Evolutionary conservation across 23 red algal genomes (phyloP), one percentile per base, ranked within the genome.

Genomic region (Gracilaria caudata): DNA sequence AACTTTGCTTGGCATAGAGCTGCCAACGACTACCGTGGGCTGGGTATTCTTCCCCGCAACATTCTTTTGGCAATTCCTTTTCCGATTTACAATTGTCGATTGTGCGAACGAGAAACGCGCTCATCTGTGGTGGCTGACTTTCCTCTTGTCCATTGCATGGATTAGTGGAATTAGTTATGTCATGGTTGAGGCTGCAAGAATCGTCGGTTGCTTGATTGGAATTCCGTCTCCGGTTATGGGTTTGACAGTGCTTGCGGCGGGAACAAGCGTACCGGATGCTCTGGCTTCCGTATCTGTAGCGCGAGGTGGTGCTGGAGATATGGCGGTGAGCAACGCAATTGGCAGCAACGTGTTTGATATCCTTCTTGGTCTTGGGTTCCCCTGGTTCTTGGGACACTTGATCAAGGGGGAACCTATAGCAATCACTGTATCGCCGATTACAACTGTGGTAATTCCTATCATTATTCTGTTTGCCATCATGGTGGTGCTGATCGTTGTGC

Each of bases 331-430:
- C 38, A 93, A 93, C 53, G 90, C 90, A 26, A 85, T 93, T 73
- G 90, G 90, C 19, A 86, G 80, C 90, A 93, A 93, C 57, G 80
- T 85, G 36, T 93, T 93, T 44, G 90, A 93, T 24, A 86, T 93
- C 45, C 60, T 80, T 20, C 54, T 92, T 9, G 90, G 80, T 3
- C 90, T 93, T 41, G 90, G 90, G 17, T 85, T 86, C n/a, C 80
- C 90, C 7, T 93, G 90, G 90, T 93, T 84, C 30, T 60, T 93
- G 26, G 90, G 90, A 16, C 79, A 71, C 32, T 74, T 93, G 32
- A 72, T 85, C 17, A 37, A 45, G 43, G 4, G 47, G 13, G 61
- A 39, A 41, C 55, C 74, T 29, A 92, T 92, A 16, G 20, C 76
- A 13, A 78, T 93, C 44, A 49, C 90, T 2, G 72, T 80, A 12